phyloP scores from a whole-genome alignment of 306 rosid species.

The Macrotyloma uniflorum region DNA sequence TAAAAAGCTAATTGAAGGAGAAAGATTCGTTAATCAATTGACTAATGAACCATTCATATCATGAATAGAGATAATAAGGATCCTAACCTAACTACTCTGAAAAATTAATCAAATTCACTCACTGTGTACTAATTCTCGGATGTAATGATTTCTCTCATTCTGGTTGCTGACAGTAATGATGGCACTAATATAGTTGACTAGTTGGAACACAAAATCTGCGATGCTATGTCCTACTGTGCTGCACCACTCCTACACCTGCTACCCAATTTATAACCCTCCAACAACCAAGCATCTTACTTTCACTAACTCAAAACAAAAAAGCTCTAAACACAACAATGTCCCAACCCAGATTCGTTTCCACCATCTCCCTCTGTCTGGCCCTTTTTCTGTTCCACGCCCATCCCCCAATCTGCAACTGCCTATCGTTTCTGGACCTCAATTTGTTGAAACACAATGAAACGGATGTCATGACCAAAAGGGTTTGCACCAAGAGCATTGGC shows the following conservation, averaged over 20 bases:
- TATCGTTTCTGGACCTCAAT: conserved; percentile 60
- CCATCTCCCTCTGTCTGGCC: conserved; percentile 34
- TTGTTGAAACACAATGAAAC: conserved; percentile 47
- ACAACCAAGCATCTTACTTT: conserved; percentile 45
- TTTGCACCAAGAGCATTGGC: conserved; percentile 56
- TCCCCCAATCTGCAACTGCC: conserved; percentile 46
- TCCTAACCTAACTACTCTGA: not conserved
- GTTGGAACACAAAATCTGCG: not conserved
- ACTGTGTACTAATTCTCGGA: not conserved
- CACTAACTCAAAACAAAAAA: conserved; percentile 32
- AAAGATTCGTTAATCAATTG: not conserved
- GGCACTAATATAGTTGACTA: conserved; percentile 31
- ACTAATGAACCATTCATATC: not conserved
- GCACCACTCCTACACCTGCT: too few species aligned
- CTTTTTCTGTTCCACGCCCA: conserved; percentile 57
- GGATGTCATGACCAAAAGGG: conserved; percentile 56
- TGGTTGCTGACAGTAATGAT: conserved; percentile 37
- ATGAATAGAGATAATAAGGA: not conserved
- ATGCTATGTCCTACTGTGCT: not conserved
- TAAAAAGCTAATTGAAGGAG: not conserved
- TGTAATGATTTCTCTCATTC: conserved; percentile 4
- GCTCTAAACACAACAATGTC: conserved; percentile 46
- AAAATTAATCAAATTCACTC: not conserved
- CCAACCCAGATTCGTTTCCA: conserved; percentile 49
- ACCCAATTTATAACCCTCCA: conserved; percentile 50